Conservation (phyloP, 2,329 filamentous ascomycete genomes). For the Periglandula ipomoeae region DNA sequence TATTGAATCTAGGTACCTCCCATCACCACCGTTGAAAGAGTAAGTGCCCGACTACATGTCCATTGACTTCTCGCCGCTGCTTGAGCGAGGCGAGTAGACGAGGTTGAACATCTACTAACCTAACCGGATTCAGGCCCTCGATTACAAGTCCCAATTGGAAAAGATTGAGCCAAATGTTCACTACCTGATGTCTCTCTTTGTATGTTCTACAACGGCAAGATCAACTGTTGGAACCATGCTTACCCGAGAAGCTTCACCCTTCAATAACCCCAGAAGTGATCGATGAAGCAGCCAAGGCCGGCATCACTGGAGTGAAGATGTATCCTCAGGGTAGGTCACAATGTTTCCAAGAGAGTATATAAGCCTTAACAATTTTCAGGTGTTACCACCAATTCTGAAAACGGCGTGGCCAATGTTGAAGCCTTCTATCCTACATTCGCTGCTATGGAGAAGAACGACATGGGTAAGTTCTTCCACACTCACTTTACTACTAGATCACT, state of each 20-base stretch:
- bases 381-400: slow-evolving; percentile 57
- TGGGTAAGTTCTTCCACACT: too few relatives aligned
- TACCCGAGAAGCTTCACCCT: slow-evolving; percentile 38
- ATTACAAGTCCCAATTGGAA: slow-evolving; percentile 54
- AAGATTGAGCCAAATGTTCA: slow-evolving; percentile 52
- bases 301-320: slow-evolving; percentile 63
- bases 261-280: slow-evolving; percentile 61
- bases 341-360: neutral
- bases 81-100: slow-evolving; percentile 2
- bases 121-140: slow-evolving; percentile 43
- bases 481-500: too few relatives aligned
- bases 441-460: slow-evolving; percentile 77
- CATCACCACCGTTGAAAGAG: slow-evolving; percentile 43
- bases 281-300: slow-evolving; percentile 60
- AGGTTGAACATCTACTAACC: slow-evolving; percentile 1
- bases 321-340: slow-evolving; percentile 42
- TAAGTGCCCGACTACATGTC: slow-evolving; percentile 6
- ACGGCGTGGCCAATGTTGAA: slow-evolving; percentile 57
- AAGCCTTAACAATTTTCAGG: slow-evolving; percentile 23
- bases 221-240: neutral
- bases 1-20: slow-evolving; percentile 32
- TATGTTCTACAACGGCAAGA: neutral
- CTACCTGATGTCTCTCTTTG: slow-evolving; percentile 56
- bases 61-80: neutral
- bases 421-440: slow-evolving; percentile 70